Percentiles rank a stretch among this genome's conserved stretches.
Evolutionary conservation across 1,139 yeast species (phyloP).

Genomic region (Yamadazyma spencermartinsiae): DNA sequence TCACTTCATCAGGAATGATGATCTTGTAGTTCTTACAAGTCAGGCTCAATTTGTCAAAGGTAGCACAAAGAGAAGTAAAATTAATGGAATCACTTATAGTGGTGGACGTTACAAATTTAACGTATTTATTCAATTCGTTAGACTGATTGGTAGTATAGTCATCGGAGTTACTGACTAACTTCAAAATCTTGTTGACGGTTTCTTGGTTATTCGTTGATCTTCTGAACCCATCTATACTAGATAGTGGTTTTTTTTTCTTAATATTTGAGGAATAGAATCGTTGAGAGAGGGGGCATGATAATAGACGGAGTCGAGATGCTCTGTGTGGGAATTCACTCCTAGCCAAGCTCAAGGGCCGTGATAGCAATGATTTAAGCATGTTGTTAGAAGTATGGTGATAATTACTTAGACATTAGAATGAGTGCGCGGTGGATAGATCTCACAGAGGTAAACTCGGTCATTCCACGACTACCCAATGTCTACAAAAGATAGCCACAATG

Average conservation of each 20-base stretch:
- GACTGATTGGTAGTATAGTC: constrained; percentile 6
- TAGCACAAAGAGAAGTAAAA: constrained; percentile 5
- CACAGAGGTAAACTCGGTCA: no score
- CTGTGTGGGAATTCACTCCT: no score
- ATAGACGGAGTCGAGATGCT: no score
- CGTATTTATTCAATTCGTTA: constrained; percentile 11
- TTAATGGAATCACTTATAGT: constrained; percentile 18
- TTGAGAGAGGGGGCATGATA: no score
- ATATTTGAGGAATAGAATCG: background rate
- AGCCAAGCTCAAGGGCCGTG: no score
- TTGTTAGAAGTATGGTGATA: no score
- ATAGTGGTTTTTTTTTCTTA: constrained; percentile 18
- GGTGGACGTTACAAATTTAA: constrained; percentile 16
- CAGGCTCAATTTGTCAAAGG: constrained; percentile 3
- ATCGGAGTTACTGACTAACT: constrained; percentile 13
- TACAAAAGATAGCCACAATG: no score
- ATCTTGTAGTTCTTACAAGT: constrained; percentile 13
- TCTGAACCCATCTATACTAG: constrained; percentile 18
- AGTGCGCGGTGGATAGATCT: no score
- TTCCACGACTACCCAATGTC: no score
- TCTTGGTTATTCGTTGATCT: constrained; percentile 17
- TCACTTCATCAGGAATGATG: constrained; percentile 73
- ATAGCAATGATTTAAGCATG: no score
- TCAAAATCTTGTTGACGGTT: constrained; percentile 13
- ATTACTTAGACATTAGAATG: no score